A percentile compares a stretch with the other conserved stretches of the same genome.
Evolutionary conservation across 768 basidiomycete genomes (phyloP).

Genomic region (Stropharia rugosoannulata): DNA sequence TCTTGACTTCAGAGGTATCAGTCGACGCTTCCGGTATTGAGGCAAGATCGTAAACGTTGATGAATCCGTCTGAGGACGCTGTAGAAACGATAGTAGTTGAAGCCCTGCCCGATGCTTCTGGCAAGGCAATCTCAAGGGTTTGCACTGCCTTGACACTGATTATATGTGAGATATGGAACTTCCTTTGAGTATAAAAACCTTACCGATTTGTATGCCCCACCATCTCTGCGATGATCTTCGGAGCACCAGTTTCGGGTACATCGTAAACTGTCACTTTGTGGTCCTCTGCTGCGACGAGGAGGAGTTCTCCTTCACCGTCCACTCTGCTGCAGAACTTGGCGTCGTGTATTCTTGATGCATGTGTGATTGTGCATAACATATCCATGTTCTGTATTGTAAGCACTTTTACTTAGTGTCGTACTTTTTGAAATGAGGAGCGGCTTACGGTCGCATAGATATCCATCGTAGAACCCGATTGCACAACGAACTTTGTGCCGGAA

Average conservation of each 20-base stretch:
- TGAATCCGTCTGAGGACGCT: slow-evolving; percentile 87
- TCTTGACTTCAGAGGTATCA: slow-evolving; percentile 10
- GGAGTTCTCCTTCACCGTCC: slow-evolving; percentile 57
- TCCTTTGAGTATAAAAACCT: slow-evolving; percentile 17
- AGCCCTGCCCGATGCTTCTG: slow-evolving; percentile 27
- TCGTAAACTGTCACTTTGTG: slow-evolving; percentile 82
- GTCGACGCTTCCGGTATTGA: slow-evolving; percentile 33
- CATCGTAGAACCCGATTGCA: slow-evolving; percentile 73
- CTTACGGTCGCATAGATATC: slow-evolving; percentile 81
- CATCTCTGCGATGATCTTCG: slow-evolving; percentile 67
- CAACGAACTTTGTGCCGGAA: slow-evolving; percentile 74
- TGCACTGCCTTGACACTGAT: slow-evolving; percentile 80
- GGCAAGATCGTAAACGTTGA: slow-evolving; percentile 74
- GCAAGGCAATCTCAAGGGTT: slow-evolving; percentile 60
- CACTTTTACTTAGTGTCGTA: not conserved
- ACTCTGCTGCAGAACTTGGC: slow-evolving; percentile 70
- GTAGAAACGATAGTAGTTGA: slow-evolving; percentile 70
- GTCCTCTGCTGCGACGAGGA: slow-evolving; percentile 89
- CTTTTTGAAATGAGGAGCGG: not conserved
- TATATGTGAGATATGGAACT: slow-evolving; percentile 7
- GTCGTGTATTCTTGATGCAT: slow-evolving; percentile 84
- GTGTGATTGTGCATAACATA: slow-evolving; percentile 67
- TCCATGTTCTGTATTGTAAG: slow-evolving; percentile 66
- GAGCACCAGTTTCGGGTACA: slow-evolving; percentile 47
- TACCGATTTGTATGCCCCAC: slow-evolving; percentile 88